Conservation (phyloP, 805 yeast genomes). For the Candida silvatica region DNA sequence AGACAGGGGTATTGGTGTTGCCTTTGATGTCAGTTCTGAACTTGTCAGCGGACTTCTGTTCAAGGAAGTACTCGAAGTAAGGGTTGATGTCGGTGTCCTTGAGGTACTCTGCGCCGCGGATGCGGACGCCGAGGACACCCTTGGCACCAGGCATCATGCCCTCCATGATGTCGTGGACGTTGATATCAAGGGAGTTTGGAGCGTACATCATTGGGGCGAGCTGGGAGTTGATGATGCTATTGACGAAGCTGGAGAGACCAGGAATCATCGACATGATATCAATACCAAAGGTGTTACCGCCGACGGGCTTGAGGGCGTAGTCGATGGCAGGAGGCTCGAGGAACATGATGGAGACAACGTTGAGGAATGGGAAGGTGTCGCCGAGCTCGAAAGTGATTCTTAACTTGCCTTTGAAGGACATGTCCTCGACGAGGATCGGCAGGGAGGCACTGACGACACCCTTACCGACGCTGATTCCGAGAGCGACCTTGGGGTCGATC, state of each 20-base stretch:
- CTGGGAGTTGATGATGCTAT: constrained; percentile 56
- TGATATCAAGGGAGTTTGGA: constrained; percentile 70
- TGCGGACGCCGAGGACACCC: constrained; percentile 60
- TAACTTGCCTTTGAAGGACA: constrained; percentile 67
- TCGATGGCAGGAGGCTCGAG: constrained; percentile 74
- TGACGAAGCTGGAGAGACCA: constrained; percentile 67
- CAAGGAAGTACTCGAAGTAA: constrained; percentile 26
- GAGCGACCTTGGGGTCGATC: constrained; percentile 71
- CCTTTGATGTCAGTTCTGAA: constrained; percentile 49
- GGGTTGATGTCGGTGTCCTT: constrained; percentile 45
- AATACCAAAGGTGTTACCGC: constrained; percentile 81
- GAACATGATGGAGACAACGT: constrained; percentile 59
- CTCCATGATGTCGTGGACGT: constrained; percentile 64
- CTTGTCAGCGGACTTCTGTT: constrained; percentile 21
- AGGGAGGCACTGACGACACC: constrained; percentile 68
- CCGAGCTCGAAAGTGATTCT: constrained; percentile 54
- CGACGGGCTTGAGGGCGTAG: constrained; percentile 76
- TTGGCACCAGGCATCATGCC: constrained; percentile 56
- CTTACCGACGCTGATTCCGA: constrained; percentile 76
- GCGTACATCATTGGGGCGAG: constrained; percentile 76
- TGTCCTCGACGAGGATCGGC: constrained; percentile 75
- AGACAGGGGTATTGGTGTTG: constrained; percentile 46
- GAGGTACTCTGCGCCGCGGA: constrained; percentile 43
- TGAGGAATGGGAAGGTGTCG: constrained; percentile 70
- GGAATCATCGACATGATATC: constrained; percentile 83